Evolutionary conservation across 768 basidiomycete species (phyloP), one percentile per base, ranked within the genome.

Genomic region (Mycena belliarum): DNA sequence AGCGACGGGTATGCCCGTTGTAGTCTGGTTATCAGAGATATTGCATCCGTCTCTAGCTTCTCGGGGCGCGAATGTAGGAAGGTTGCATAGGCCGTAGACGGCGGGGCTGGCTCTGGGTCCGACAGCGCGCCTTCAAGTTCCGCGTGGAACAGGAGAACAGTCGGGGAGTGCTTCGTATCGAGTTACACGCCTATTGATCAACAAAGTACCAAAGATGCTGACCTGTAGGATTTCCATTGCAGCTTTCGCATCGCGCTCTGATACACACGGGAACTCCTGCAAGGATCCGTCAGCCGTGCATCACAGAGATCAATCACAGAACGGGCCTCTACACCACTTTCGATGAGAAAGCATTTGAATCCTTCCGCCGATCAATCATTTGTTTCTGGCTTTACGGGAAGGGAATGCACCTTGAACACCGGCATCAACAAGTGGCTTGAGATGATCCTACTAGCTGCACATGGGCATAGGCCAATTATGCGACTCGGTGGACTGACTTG

Each of bases 391-490:
- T 23, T 23, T 11, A 10, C 24, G 20, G 41, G 98, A 70, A 94
- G 97, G 71, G 98, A 98, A 80, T 98, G 98, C 0, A n/a, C 96
- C 96, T 74, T 88, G 91, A 28, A 97, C 90, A 7, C 97, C 95
- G 29, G 83, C 82, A 28, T 82, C 69, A 15, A 95, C 75, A 41
- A 98, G 77, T n/a, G 88, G 85, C 55, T 78, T 79, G 42, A 99
- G 81, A 64, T 95, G 81, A 41, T 71, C 69, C 93, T 95, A 14
- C 4, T 42, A 41, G 46, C 3, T 52, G 16, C 28, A 51, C 16
- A 44, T 23, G 15, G 28, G 23, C 21, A 43, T n/a, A n/a, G 12
- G 25, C 21, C 20, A 12, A 21, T 20, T 53, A 43, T 46, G 38
- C 42, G 15, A 35, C 33, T 28, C 35, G 40, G 50, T n/a, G 49